Conservation (phyloP, 176 grass and related monocot genomes). For the Coix lacrymajobi region DNA sequence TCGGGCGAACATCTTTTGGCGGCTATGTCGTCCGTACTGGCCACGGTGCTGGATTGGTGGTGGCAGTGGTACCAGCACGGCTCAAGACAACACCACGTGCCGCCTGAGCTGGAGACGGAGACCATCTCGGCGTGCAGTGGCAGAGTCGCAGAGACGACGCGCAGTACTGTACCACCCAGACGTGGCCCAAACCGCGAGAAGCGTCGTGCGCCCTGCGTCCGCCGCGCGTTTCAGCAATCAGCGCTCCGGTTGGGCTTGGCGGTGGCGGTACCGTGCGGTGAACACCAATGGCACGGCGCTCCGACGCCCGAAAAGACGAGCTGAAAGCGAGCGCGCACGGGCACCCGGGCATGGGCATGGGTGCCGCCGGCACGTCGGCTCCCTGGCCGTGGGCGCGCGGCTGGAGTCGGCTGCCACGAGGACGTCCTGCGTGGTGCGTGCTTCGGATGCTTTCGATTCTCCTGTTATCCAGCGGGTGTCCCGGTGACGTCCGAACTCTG, state of each 20-base stretch:
- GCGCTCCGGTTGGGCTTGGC: neutral
- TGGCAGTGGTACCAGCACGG: neutral
- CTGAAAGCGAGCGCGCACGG: neutral
- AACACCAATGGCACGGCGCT: neutral
- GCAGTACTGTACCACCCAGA: neutral
- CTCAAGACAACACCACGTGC: neutral
- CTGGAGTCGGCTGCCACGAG: neutral
- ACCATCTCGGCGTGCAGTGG: neutral
- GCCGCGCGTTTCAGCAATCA: neutral
- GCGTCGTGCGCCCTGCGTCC: neutral
- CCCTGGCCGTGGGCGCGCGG: neutral
- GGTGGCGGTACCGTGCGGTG: neutral
- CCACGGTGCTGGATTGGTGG: neutral
- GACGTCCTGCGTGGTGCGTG: neutral
- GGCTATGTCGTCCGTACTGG: neutral
- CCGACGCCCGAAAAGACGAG: neutral
- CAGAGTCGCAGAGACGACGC: neutral
- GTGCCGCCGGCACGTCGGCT: neutral
- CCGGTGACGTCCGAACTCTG: neutral
- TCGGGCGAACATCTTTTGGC: neutral
- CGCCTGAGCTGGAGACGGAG: conserved; percentile 22
- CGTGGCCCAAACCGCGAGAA: neutral
- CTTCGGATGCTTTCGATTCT: conserved; percentile 6
- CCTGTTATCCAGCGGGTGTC: neutral
- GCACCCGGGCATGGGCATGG: neutral